phyloP scores from a whole-genome alignment of 2,329 filamentous ascomycete genomes.

The Pseudofabraea citricarpa region DNA sequence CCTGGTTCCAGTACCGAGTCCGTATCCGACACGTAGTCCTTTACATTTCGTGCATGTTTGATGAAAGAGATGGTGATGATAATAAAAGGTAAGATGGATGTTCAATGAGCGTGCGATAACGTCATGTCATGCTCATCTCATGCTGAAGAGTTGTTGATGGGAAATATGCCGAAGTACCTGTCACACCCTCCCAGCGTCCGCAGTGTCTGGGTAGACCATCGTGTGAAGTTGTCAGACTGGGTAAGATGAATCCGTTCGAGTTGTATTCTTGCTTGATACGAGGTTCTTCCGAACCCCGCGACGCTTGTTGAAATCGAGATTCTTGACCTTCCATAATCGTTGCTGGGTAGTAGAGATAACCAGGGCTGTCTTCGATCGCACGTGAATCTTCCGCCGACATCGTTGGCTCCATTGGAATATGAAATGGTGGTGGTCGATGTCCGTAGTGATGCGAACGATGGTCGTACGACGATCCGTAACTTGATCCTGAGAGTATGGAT shows the following conservation, averaged over 20 bases:
- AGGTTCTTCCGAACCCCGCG: constrained; percentile 18
- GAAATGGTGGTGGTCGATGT: constrained; percentile 14
- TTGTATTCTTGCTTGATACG: constrained; percentile 25
- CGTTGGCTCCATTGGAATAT: constrained; percentile 27
- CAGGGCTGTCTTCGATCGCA: constrained; percentile 20
- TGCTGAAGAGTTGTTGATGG: constrained; percentile 22
- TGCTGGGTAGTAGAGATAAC: constrained; percentile 27
- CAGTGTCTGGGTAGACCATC: constrained; percentile 21
- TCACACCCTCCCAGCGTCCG: constrained; percentile 26
- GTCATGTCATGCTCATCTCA: constrained; percentile 25
- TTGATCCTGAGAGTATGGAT: constrained; percentile 20
- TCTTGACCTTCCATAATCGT: constrained; percentile 25
- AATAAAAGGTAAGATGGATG: background rate
- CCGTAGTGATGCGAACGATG: constrained; percentile 22
- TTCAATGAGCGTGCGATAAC: background rate
- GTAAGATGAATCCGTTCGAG: constrained; percentile 17
- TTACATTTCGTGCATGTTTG: too few relatives aligned
- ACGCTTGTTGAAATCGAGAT: constrained; percentile 19
- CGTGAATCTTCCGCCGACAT: constrained; percentile 26
- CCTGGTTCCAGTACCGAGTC: too few relatives aligned
- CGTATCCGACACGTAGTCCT: too few relatives aligned
- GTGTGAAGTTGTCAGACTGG: constrained; percentile 17
- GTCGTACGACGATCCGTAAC: constrained; percentile 22
- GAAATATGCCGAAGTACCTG: constrained; percentile 24
- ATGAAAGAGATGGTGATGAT: background rate